Evolutionary conservation across 495 filamentous ascomycete species (phyloP), one percentile per base, ranked within the genome.

Genomic region (Daldinia caldariorum): DNA sequence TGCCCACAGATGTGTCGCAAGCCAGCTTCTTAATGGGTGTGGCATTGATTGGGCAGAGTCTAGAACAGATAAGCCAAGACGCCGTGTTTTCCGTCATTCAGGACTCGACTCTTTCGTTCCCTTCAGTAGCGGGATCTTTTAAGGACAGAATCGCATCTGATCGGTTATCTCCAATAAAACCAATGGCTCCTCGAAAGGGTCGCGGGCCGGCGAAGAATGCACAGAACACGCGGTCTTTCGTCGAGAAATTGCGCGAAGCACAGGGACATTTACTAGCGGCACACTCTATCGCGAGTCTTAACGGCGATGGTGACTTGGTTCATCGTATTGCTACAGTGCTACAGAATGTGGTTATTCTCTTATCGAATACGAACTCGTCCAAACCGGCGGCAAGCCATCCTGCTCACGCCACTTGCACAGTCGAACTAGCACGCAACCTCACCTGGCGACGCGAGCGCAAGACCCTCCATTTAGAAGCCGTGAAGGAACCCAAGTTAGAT

Each of bases 51-150:
- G 77, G 83, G 6, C 83, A 88, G 77, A 89, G 86, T 58, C 77
- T 90, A 68, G 87, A 89, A 18, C 83, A 89, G 55, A 89, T 99
- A 79, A 83, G 87, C 13, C 82, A 85, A 3, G 93, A 98, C 80
- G 90, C 94, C 9, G 90, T 94, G 1, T 97, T 94, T 76, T 95
- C 91, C 41, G 89, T 94, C 16, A 83, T 99, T 26, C 91, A 93
- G 7, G 95, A 99, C 66, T 98, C 95, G 6, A 97, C 93, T 4
- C 90, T 95, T 35, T 93, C 91, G 0, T 86, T 93, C 65, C 93
- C 93, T 8, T 88, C 91, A 3, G 81, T 93, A 35, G 75, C 73
- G 18, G 77, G 59, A 47, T 55, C 69, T 4, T 32, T 58, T n/a
- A 49, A 50, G 10, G 75, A 74, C 32, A 76, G 71, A 54, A 26